Percentiles rank a stretch among this genome's conserved stretches.
Conservation (phyloP, 352 stramenopile species). For the Phytopythium kandeliae region DNA sequence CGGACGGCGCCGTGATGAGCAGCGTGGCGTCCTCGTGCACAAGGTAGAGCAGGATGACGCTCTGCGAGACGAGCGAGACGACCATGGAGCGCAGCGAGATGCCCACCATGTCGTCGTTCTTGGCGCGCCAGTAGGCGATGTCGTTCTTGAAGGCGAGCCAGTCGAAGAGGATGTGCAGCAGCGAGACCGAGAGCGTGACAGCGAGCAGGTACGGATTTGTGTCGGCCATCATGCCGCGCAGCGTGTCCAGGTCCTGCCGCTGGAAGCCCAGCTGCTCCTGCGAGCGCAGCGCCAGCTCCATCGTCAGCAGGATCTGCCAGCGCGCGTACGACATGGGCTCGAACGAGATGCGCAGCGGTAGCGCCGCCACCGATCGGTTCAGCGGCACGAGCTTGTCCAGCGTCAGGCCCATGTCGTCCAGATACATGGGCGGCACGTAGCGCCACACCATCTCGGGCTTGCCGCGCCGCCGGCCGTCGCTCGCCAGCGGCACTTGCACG, state of each 20-base stretch:
- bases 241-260: slow-evolving; percentile 72
- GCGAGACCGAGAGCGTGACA: slow-evolving; percentile 93
- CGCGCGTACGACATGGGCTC: slow-evolving; percentile 72
- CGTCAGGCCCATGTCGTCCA: slow-evolving; percentile 71
- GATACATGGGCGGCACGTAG: slow-evolving; percentile 71
- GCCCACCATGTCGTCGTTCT: slow-evolving; percentile 92
- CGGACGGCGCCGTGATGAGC: slow-evolving; percentile 82
- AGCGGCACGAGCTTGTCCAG: slow-evolving; percentile 65
- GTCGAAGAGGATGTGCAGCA: slow-evolving; percentile 97
- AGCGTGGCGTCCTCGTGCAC: slow-evolving; percentile 94
- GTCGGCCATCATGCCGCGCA: slow-evolving; percentile 91
- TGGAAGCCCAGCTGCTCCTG: slow-evolving; percentile 63
- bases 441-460: slow-evolving; percentile 32
- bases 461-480: neutral
- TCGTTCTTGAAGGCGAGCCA: slow-evolving; percentile 98
- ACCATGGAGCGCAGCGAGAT: slow-evolving; percentile 91
- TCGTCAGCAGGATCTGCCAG: slow-evolving; percentile 76
- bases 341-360: slow-evolving; percentile 68
- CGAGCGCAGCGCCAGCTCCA: slow-evolving; percentile 50
- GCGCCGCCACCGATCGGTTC: slow-evolving; percentile 40
- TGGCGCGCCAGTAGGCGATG: slow-evolving; percentile 94
- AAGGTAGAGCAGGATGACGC: slow-evolving; percentile 94
- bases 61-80: slow-evolving; percentile 91
- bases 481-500: slow-evolving; percentile 38
- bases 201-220: slow-evolving; percentile 94